A percentile compares a stretch with the other conserved stretches of the same genome.
Evolutionary conservation across 495 filamentous ascomycete genomes (phyloP).

Genomic region (Talaromyces proteolyticus): DNA sequence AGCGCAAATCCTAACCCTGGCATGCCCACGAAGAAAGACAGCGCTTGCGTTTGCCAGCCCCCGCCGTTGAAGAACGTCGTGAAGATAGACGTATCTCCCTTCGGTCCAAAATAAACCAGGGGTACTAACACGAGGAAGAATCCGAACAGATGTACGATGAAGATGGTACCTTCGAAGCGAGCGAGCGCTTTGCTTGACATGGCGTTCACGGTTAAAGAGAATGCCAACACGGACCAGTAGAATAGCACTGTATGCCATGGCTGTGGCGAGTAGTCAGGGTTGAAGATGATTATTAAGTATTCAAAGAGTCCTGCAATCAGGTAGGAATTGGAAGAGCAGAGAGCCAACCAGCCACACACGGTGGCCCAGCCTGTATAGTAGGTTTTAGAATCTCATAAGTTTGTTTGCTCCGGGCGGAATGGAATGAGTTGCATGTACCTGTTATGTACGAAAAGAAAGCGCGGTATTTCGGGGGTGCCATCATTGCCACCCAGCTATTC

Average conservation of each 20-base stretch:
- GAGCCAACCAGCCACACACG: constrained; percentile 19
- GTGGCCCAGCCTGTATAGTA: background rate
- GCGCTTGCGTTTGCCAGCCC: constrained; percentile 31
- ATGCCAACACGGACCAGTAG: constrained; percentile 30
- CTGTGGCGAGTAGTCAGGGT: constrained; percentile 25
- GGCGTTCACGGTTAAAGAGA: constrained; percentile 35
- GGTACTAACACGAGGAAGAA: constrained; percentile 48
- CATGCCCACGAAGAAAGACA: constrained; percentile 40
- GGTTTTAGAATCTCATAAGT: background rate
- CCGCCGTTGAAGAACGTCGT: constrained; percentile 40
- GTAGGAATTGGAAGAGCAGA: constrained; percentile 17
- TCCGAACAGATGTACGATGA: constrained; percentile 43
- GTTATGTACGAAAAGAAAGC: background rate
- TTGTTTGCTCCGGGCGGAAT: background rate
- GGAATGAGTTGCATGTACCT: background rate
- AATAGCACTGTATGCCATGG: constrained; percentile 38
- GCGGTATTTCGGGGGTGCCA: background rate
- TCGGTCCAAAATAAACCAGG: constrained; percentile 38
- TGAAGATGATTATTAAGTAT: constrained; percentile 27
- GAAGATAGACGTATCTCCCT: constrained; percentile 36
- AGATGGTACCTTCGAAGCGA: constrained; percentile 35
- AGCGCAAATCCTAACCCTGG: constrained; percentile 37
- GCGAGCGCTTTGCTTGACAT: constrained; percentile 30
- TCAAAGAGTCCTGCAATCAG: constrained; percentile 1
- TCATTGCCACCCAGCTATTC: background rate